Percentiles rank a stretch among this genome's conserved stretches.
Evolutionary conservation across 75 land plant species (phyloP).

Genomic region (Sequoiadendron giganteum): DNA sequence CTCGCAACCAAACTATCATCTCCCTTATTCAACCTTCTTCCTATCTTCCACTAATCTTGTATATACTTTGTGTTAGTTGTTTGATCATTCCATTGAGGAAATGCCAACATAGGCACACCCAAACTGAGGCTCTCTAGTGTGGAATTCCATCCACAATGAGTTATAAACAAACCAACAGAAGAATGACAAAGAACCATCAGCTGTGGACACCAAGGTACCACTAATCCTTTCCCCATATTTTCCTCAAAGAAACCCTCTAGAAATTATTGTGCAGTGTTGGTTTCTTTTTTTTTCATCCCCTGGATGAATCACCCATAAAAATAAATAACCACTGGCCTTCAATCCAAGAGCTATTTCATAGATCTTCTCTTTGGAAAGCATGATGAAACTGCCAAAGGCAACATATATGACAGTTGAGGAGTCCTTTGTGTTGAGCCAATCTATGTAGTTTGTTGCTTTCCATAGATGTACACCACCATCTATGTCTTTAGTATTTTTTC

Average conservation of each 20-base stretch:
- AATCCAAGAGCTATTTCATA: constrained; percentile 35
- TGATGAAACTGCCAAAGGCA: constrained; percentile 36
- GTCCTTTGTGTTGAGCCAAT: constrained; percentile 34
- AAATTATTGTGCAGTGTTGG: neutral
- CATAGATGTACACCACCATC: constrained; percentile 13
- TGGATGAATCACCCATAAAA: constrained; percentile 29
- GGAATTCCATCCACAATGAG: constrained; percentile 32
- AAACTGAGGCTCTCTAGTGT: constrained; percentile 11
- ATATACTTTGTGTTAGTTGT: constrained; percentile 22
- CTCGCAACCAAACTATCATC: constrained; percentile 15
- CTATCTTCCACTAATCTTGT: constrained; percentile 2
- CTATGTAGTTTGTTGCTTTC: constrained; percentile 26
- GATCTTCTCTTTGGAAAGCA: constrained; percentile 24
- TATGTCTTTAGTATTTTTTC: neutral
- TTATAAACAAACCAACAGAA: constrained; percentile 13
- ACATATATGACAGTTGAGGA: constrained; percentile 32
- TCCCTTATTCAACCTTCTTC: constrained; percentile 14
- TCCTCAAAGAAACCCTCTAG: constrained; percentile 2
- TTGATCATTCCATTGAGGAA: constrained; percentile 25
- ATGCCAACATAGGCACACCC: constrained; percentile 19
- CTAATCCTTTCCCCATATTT: constrained; percentile 12
- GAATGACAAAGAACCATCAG: constrained; percentile 16
- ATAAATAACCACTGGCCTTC: constrained; percentile 18
- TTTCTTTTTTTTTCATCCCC: neutral
- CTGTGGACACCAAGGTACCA: constrained; percentile 24